phyloP scores from a whole-genome alignment of 163 green algal species.

The Chloroidium sp. region DNA sequence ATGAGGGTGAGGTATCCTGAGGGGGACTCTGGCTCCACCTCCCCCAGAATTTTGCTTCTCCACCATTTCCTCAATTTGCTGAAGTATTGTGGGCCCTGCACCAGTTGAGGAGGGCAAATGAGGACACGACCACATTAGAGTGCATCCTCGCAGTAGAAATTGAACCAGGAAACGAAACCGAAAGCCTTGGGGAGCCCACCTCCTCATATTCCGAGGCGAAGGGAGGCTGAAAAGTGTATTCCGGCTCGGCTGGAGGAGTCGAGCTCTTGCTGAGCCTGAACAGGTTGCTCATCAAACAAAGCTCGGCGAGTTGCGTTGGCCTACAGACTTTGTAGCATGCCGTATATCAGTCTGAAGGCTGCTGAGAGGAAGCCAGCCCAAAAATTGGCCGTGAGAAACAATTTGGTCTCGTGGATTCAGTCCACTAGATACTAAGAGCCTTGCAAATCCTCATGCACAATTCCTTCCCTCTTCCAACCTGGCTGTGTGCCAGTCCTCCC shows the following conservation, averaged over 20 bases:
- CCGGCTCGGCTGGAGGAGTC: background rate
- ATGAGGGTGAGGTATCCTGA: constrained; percentile 52
- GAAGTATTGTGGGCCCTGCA: background rate
- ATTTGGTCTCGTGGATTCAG: no score
- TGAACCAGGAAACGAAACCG: background rate
- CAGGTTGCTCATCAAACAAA: no score
- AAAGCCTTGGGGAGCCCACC: background rate
- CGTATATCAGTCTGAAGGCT: no score
- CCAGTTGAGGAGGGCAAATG: background rate
- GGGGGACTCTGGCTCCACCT: constrained; percentile 12
- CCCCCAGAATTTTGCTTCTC: constrained; percentile 4
- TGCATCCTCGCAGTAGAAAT: background rate
- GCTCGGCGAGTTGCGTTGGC: no score
- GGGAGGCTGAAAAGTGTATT: constrained; percentile 11
- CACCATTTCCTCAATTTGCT: constrained; percentile 15
- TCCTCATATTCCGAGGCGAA: constrained; percentile 18
- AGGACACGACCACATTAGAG: background rate
- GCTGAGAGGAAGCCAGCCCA: no score
- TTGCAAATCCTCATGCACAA: no score
- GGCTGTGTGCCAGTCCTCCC: no score
- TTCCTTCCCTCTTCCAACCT: no score
- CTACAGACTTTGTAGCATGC: no score
- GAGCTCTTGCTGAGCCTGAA: no score
- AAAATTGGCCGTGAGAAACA: no score
- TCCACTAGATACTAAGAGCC: no score